A percentile compares a stretch with the other conserved stretches of the same genome.
phyloP scores from a whole-genome alignment of 257 asterid genomes.

The Jaltomata sinuosa region DNA sequence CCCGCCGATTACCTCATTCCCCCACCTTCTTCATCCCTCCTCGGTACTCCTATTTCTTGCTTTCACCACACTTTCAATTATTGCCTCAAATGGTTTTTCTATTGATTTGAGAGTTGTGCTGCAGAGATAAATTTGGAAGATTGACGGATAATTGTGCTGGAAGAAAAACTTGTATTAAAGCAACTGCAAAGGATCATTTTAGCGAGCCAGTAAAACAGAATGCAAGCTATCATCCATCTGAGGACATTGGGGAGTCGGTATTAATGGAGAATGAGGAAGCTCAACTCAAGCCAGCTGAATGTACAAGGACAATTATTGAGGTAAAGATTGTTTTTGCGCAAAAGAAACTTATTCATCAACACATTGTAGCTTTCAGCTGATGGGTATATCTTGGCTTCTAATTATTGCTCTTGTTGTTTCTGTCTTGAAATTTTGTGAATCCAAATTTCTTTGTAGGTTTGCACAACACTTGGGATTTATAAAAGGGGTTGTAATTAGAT shows the following conservation, averaged over 20 bases:
- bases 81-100: too few species aligned
- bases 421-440: not conserved
- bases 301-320: conserved; percentile 80
- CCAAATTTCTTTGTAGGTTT: not conserved
- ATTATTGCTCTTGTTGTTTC: not conserved
- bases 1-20: conserved; percentile 37
- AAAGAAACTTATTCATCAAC: not conserved
- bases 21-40: conserved; percentile 32
- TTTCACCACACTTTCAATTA: not conserved
- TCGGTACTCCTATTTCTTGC: conserved; percentile 23
- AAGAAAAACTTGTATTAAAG: conserved; percentile 38
- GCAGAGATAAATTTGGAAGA: conserved; percentile 27
- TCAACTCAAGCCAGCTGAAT: conserved; percentile 73
- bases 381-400: not conserved
- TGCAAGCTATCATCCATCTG: conserved; percentile 85
- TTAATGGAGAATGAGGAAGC: conserved; percentile 49
- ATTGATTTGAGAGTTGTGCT: not conserved
- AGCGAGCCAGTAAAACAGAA: conserved; percentile 63
- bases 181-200: conserved; percentile 41
- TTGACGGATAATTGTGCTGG: conserved; percentile 14
- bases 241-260: conserved; percentile 66
- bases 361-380: not conserved
- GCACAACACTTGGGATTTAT: not conserved
- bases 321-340: conserved; percentile 15
- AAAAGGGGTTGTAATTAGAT: not conserved